Evolutionary conservation across 805 yeast species (phyloP).

Genomic region (Pichia paraexigua): DNA sequence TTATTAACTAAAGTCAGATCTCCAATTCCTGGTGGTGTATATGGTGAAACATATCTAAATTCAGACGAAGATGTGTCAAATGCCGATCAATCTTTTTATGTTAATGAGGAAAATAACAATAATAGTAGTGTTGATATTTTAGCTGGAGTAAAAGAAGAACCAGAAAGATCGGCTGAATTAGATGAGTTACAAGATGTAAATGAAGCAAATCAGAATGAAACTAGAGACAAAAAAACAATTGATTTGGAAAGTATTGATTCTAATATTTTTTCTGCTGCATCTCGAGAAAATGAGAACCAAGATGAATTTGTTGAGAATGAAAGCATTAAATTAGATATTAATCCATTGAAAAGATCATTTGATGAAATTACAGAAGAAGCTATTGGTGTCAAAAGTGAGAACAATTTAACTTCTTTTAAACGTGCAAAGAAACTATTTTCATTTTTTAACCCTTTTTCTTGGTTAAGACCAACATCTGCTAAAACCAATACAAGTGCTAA

Average conservation of each 20-base stretch:
- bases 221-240: no score
- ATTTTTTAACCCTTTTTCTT: not conserved
- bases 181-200: not conserved
- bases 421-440: not conserved
- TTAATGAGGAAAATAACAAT: slow-evolving; percentile 2
- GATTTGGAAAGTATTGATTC: not conserved
- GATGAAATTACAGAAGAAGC: not conserved
- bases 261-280: not conserved
- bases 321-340: not conserved
- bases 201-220: not conserved
- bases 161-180: not conserved
- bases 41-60: slow-evolving; percentile 2
- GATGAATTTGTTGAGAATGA: not conserved
- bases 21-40: slow-evolving; percentile 1
- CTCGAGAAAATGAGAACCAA: not conserved
- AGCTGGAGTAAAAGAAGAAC: not conserved
- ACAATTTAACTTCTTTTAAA: not conserved
- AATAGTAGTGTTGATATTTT: slow-evolving; percentile 2
- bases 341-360: not conserved
- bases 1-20: not conserved
- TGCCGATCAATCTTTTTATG: slow-evolving; percentile 8
- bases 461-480: not conserved
- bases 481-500: not conserved
- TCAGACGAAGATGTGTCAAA: not conserved
- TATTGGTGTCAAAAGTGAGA: not conserved